Base-by-base conservation (phyloP, 148 eudicot genomes). In the Vaccinium myrtillus region DNA sequence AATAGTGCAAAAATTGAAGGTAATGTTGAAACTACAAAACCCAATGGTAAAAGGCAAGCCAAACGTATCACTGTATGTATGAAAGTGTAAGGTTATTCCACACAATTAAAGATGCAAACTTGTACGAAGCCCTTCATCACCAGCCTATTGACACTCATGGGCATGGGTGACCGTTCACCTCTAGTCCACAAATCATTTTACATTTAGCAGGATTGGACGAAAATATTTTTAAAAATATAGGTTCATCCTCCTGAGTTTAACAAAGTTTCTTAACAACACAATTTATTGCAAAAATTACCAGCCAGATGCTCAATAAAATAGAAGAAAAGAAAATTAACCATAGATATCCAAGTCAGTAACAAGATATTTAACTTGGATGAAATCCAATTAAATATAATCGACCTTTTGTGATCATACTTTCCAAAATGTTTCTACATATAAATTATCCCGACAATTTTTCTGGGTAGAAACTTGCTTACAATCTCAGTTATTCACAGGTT, bases 401-500 rank as follows among this genome's bases (percentile, higher is more conserved):
- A 19, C 21, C 27, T 21, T 21, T 7, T 61, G 69, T n/a, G 69
- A n/a, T 59, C 69, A 61, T 61, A n/a, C 69, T 21, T 7, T 8
- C 21, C 30, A n/a, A 21, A 61, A 61, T 65, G 6, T 65, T 2
- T 65, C 71, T 23, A 30, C 36, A 23, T 55, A 55, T 25, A 23
- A 65, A 65, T 23, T 25, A 6, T 13, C 71, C 32, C 6, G 1
- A 65, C 14, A 2, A 25, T 8, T 63, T 63, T 63, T 21, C 27
- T 63, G 27, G 69, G 32, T 25, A 25, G 71, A 65, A 69, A 12
- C 74, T 27, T 63, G 71, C 71, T 23, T 27, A 65, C 30, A 23
- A 39, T 75, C 50, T 46, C 7, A 77, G 32, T 77, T 50, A 13
- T 50, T 77, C 16, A 59, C 58, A 67, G 90, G 85, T 46, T 79